Percentiles rank a stretch among this genome's conserved stretches.
Conservation (phyloP, 2,329 filamentous ascomycete species). For the Colletotrichum acutatum region DNA sequence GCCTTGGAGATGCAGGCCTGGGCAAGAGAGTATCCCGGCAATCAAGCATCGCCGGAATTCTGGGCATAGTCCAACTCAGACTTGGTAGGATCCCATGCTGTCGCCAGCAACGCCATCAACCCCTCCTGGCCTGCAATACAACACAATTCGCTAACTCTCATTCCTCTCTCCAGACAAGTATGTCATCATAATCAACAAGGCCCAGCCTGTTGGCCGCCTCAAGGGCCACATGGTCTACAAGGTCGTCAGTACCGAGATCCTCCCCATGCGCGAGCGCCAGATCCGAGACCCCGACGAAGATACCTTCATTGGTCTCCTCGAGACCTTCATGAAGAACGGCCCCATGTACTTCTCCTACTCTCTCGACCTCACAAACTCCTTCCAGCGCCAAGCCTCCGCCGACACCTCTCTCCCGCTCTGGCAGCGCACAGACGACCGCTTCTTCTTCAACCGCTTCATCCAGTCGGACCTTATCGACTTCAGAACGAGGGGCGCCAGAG, state of each 20-base stretch:
- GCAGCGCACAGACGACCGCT: conserved; percentile 94
- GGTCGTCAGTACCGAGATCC: conserved; percentile 88
- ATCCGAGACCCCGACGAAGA: conserved; percentile 96
- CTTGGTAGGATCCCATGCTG: conserved; percentile 71
- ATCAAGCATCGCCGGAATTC: conserved; percentile 92
- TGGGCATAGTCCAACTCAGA: conserved; percentile 93
- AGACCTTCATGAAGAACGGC: conserved; percentile 81
- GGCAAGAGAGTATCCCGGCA: conserved; percentile 79
- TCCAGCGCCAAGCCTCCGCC: conserved; percentile 89
- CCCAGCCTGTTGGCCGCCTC: conserved; percentile 87
- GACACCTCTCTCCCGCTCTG: conserved; percentile 81
- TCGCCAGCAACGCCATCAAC: neutral
- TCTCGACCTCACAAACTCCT: conserved; percentile 94
- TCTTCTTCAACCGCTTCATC: conserved; percentile 98
- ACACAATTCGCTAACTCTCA: conserved; percentile 21
- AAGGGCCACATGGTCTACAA: conserved; percentile 98
- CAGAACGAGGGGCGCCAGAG: conserved; percentile 70
- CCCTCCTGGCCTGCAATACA: neutral
- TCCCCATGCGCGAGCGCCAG: conserved; percentile 91
- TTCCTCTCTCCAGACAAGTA: conserved; percentile 77
- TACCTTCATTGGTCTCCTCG: conserved; percentile 85
- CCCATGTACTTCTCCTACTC: conserved; percentile 99
- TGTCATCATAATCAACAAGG: conserved; percentile 95
- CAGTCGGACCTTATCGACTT: conserved; percentile 94
- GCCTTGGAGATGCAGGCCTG: conserved; percentile 83